Evolutionary conservation across 768 basidiomycete species (phyloP).

Genomic region (Tricholoma hemisulphureum): DNA sequence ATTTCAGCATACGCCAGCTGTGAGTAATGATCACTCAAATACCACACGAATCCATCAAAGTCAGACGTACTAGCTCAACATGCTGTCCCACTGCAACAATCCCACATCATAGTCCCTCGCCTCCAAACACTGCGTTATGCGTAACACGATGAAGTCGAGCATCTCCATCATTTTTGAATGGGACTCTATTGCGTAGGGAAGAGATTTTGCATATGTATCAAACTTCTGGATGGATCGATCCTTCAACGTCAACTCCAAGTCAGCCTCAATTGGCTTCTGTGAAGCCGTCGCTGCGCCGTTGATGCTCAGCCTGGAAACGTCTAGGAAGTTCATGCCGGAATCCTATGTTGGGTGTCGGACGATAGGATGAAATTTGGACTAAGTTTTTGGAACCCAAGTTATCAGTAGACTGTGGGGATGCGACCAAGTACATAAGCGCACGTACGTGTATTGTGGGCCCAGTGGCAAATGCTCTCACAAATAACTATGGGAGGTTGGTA

Average conservation of each 20-base stretch:
- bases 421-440: not conserved
- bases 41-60: constrained; percentile 3
- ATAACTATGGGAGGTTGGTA: not conserved
- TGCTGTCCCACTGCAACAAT: constrained; percentile 76
- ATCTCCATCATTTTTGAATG: constrained; percentile 73
- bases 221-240: constrained; percentile 59
- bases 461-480: not conserved
- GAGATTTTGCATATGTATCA: constrained; percentile 55
- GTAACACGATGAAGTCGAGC: constrained; percentile 68
- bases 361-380: not conserved
- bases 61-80: constrained; percentile 63
- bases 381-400: not conserved
- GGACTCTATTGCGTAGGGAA: constrained; percentile 79
- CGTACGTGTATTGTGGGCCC: not conserved
- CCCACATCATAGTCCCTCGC: constrained; percentile 84
- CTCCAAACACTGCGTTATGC: constrained; percentile 69
- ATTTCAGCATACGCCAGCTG: constrained; percentile 83
- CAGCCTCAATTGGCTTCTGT: constrained; percentile 27
- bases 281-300: constrained; percentile 29
- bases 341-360: not conserved
- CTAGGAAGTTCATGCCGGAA: constrained; percentile 41
- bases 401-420: not conserved
- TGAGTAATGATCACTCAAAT: constrained; percentile 5
- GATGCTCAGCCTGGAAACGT: constrained; percentile 45
- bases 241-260: constrained; percentile 27